These are phyloP conservation scores for Neonectria ditissima DNA, from an alignment of 2,329 filamentous ascomycete genomes.

Conservation along the genomic window DNA sequence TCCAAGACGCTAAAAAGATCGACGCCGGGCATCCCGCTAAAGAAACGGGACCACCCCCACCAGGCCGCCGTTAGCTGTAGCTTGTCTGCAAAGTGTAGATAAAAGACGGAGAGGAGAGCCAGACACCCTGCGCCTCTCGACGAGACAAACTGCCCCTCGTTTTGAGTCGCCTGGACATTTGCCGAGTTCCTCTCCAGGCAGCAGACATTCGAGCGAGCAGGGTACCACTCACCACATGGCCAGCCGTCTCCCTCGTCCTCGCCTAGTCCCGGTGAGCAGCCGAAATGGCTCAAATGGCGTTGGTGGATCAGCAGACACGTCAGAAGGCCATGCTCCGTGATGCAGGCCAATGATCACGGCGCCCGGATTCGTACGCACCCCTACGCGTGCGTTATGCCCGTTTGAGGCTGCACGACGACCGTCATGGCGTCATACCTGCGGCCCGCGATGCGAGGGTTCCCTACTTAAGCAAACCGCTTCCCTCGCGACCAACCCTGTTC, in stretches of 20 bases:
- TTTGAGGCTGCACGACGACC: slow-evolving; percentile 27
- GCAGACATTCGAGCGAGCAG: neutral
- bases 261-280: neutral
- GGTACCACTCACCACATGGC: too few relatives aligned
- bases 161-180: neutral
- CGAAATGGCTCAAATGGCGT: neutral
- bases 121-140: too few relatives aligned
- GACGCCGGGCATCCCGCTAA: neutral
- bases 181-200: neutral
- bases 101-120: neutral
- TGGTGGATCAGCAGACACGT: slow-evolving; percentile 46
- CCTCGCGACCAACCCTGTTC: neutral
- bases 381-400: slow-evolving; percentile 20
- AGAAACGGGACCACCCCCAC: neutral
- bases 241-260: neutral
- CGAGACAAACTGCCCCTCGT: too few relatives aligned
- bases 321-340: slow-evolving; percentile 28
- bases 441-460: neutral
- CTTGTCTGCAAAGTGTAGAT: too few relatives aligned
- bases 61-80: neutral
- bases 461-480: slow-evolving; percentile 1
- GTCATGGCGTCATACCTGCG: slow-evolving; percentile 40
- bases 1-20: neutral
- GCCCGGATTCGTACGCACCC: slow-evolving; percentile 25
- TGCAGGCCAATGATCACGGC: slow-evolving; percentile 31